Percentiles rank a stretch among this genome's conserved stretches.
These are phyloP conservation scores for Crucihimalaya himalaica DNA, from an alignment of 345 rosid genomes.

Conservation along the genomic window DNA sequence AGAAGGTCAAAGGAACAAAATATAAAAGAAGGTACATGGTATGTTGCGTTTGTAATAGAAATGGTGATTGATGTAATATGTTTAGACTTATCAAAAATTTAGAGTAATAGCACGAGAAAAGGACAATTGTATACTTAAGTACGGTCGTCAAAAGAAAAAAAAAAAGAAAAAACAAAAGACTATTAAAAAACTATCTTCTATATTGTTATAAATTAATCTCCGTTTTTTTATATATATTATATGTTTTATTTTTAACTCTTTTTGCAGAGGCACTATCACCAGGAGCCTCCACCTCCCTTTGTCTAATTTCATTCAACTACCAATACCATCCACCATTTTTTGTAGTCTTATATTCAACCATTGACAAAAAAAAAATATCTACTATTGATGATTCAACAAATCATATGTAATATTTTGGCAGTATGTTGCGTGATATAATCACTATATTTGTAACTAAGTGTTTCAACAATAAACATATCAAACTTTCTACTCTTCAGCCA, in stretches of 20 bases:
- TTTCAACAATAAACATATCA: neutral
- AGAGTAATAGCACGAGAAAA: too few species aligned
- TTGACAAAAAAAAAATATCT: neutral
- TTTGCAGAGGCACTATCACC: slow-evolving; percentile 60
- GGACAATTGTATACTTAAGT: too few species aligned
- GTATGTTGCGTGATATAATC: too few species aligned
- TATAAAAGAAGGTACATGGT: neutral
- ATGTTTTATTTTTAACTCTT: neutral
- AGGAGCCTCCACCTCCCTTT: slow-evolving; percentile 62
- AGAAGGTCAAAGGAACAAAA: neutral
- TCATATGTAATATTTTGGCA: neutral
- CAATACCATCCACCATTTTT: slow-evolving; percentile 46
- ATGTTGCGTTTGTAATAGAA: neutral
- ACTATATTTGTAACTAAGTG: neutral
- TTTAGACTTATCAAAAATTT: too few species aligned
- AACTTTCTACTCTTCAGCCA: neutral
- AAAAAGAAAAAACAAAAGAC: too few species aligned
- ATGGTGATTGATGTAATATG: neutral
- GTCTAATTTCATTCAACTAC: slow-evolving; percentile 45
- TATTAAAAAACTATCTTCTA: too few species aligned
- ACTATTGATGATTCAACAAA: neutral
- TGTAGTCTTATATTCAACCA: neutral
- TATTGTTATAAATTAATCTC: slow-evolving; percentile 10
- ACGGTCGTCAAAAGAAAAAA: too few species aligned
- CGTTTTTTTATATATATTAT: slow-evolving; percentile 10